Evolutionary conservation across 495 filamentous ascomycete genomes (phyloP), one percentile per base, ranked within the genome.

Genomic region (Aspergillus coremiiformis): DNA sequence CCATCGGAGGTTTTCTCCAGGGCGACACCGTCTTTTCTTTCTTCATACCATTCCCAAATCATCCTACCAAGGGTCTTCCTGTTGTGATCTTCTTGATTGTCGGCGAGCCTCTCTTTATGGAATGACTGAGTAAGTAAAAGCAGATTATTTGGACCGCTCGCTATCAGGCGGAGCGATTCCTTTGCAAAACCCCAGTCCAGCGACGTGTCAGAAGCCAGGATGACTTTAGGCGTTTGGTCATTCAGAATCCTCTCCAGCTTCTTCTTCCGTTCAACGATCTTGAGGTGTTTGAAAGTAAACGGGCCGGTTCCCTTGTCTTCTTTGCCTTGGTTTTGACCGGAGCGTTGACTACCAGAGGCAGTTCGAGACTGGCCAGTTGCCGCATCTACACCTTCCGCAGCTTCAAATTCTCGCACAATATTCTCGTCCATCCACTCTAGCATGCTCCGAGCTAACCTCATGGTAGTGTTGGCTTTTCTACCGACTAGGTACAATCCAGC

Each of bases 361-460:
- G 63, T 62, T 22, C 70, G 69, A 42, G 78, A 73, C 11, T 69
- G 64, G 37, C 72, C 72, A 52, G 73, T 72, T 14, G 66, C 66
- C 17, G 60, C 64, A 55, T 78, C 74, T 19, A 61, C 68, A 45
- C 73, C 69, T 51, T 80, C 85, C 1, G 85, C 82, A 1, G 85
- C 83, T 67, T 99, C 94, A 51, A 96, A 94, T 55, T 96, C 90
- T 43, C 85, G 80, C 47, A 95, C 81, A 44, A 99, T 90, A 44
- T 79, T 84, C 58, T 96, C 90, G 60, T 96, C 90, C 90, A 96
- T 97, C 93, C 93, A 99, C 65, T 99, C 93, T 48, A 97, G 70
- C 90, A 97, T 95, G 64, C 92, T 96, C 54, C 90, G 79, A 14
- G 91, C 87, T 49, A 95, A 84, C 50, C 85, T 74, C 84, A 95